These are phyloP conservation scores for Beauveria sp. DNA, from an alignment of 2,329 filamentous ascomycete genomes.

Conservation along the genomic window DNA sequence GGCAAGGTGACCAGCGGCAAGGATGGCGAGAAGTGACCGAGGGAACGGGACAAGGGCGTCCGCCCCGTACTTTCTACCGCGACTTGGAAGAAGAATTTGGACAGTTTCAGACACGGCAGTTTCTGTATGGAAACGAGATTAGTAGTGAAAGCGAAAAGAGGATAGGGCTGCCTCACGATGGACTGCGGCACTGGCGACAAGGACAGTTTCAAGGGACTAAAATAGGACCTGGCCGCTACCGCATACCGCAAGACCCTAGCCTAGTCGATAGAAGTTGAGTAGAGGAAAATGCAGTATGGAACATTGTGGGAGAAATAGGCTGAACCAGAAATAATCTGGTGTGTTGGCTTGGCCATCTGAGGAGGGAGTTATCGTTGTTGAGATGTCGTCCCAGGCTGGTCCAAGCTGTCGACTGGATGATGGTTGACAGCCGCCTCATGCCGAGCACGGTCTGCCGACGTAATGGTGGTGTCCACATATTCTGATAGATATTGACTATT, in stretches of 20 bases:
- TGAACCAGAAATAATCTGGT: background rate
- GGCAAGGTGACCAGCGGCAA: background rate
- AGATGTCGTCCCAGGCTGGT: background rate
- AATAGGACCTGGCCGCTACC: background rate
- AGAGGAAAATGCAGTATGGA: too few species aligned
- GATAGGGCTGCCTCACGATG: slow-evolving; percentile 3
- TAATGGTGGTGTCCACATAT: background rate
- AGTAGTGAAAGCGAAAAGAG: background rate
- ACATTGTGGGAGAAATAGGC: background rate
- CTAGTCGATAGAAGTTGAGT: background rate
- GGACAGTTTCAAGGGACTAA: slow-evolving; percentile 7
- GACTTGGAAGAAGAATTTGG: background rate
- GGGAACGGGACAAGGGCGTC: background rate
- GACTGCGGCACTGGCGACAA: background rate
- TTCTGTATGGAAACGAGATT: background rate
- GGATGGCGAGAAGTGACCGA: background rate
- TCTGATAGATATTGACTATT: background rate
- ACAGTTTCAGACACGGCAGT: background rate
- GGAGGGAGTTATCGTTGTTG: background rate
- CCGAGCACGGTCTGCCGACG: background rate
- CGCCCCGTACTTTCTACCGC: background rate
- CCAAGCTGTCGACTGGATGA: too few species aligned
- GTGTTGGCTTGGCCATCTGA: too few species aligned
- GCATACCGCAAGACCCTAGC: background rate
- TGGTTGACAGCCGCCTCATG: background rate